A percentile compares a stretch with the other conserved stretches of the same genome.
Conservation (phyloP, 257 asterid genomes). For the Plectranthus barbatus region DNA sequence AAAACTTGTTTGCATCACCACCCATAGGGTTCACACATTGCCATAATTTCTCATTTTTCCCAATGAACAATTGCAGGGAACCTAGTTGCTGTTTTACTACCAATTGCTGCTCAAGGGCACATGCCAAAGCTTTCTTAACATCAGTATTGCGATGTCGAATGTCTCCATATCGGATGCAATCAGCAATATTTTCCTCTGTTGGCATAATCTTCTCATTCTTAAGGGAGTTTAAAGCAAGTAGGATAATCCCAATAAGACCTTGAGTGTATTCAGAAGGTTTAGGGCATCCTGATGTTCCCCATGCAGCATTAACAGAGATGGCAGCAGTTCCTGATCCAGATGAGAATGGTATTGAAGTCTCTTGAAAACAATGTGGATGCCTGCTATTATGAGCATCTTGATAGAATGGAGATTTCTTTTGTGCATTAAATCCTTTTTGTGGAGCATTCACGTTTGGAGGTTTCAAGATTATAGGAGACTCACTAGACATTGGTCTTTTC, state of each 20-base stretch:
- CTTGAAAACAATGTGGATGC: slow-evolving; percentile 35
- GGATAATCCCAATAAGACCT: slow-evolving; percentile 68
- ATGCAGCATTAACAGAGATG: slow-evolving; percentile 32
- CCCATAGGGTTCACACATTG: slow-evolving; percentile 63
- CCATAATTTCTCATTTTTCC: slow-evolving; percentile 81
- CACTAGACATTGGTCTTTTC: slow-evolving; percentile 45
- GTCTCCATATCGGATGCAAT: slow-evolving; percentile 73
- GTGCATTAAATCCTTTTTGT: slow-evolving; percentile 42
- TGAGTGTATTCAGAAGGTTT: slow-evolving; percentile 65
- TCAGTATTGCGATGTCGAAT: slow-evolving; percentile 61
- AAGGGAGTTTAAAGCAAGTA: slow-evolving; percentile 77
- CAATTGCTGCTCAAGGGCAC: slow-evolving; percentile 78
- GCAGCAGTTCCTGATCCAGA: slow-evolving; percentile 31
- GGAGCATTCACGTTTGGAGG: slow-evolving; percentile 21
- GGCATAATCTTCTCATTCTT: slow-evolving; percentile 81
- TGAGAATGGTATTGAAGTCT: slow-evolving; percentile 29
- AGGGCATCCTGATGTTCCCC: slow-evolving; percentile 71
- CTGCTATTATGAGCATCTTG: slow-evolving; percentile 37
- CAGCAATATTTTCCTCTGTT: slow-evolving; percentile 65
- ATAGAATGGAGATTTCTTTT: slow-evolving; percentile 29
- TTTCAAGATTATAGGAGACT: slow-evolving; percentile 16
- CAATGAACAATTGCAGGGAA: slow-evolving; percentile 49
- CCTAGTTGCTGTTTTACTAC: slow-evolving; percentile 60
- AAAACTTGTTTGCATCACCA: slow-evolving; percentile 40
- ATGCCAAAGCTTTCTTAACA: slow-evolving; percentile 74